Evolutionary conservation across 225 moss, liverwort and hornwort genomes (phyloP).

Genomic region (Antitrichia curtipendula): DNA sequence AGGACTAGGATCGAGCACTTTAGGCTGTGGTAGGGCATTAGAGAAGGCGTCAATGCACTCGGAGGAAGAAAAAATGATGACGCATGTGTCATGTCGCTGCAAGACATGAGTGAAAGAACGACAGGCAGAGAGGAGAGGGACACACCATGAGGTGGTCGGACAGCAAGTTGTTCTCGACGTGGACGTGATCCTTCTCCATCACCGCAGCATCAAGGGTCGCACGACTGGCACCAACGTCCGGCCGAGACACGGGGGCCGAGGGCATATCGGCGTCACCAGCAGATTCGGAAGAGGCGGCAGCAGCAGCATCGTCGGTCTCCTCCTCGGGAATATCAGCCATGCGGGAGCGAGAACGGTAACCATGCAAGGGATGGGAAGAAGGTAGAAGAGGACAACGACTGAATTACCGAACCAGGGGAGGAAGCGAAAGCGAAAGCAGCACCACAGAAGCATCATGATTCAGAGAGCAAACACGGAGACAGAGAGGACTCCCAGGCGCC

Average conservation of each 20-base stretch:
- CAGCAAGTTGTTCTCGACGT: slow-evolving; percentile 31
- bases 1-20: neutral
- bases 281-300: neutral
- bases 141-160: slow-evolving; percentile 41
- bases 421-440: neutral
- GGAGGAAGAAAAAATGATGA: neutral
- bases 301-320: neutral
- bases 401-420: no score
- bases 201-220: slow-evolving; percentile 9
- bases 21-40: neutral
- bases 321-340: neutral
- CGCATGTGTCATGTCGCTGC: neutral
- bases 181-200: slow-evolving; percentile 17
- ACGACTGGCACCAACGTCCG: neutral
- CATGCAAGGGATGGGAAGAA: neutral
- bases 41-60: neutral
- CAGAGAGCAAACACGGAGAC: neutral
- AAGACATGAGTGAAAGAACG: neutral
- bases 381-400: neutral
- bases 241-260: neutral
- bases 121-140: neutral
- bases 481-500: neutral
- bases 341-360: neutral
- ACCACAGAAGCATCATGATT: neutral
- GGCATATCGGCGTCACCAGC: neutral